These are phyloP conservation scores for Globisporangium viniferum DNA, from an alignment of 352 stramenopile genomes.

Conservation along the genomic window DNA sequence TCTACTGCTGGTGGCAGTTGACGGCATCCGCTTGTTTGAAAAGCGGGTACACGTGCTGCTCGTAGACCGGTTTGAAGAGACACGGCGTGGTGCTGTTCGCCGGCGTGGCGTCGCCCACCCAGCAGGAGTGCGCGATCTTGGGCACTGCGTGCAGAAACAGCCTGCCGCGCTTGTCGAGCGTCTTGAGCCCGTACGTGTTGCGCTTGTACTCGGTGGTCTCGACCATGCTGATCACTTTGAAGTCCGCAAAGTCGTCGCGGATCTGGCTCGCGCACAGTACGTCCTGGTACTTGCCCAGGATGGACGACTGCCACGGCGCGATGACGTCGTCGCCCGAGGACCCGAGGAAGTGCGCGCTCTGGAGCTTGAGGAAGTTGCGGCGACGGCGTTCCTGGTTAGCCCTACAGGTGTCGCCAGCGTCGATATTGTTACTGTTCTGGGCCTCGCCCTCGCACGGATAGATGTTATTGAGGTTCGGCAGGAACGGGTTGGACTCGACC, in stretches of 20 bases:
- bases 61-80: conserved; percentile 10
- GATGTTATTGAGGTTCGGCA: conserved; percentile 38
- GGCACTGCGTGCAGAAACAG: conserved; percentile 21
- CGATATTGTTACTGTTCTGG: too few species aligned
- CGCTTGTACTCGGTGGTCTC: conserved; percentile 25
- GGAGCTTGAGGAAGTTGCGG: conserved; percentile 40
- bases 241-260: not conserved
- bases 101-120: conserved; percentile 16
- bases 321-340: conserved; percentile 31
- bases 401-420: conserved; percentile 1
- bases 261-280: conserved; percentile 18
- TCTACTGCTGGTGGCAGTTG: too few species aligned
- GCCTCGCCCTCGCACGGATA: conserved; percentile 14
- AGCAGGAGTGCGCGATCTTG: conserved; percentile 28
- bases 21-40: not conserved
- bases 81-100: conserved; percentile 3
- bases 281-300: conserved; percentile 34
- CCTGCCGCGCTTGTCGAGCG: conserved; percentile 23
- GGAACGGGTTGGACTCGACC: conserved; percentile 26
- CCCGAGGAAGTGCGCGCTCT: conserved; percentile 35
- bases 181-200: conserved; percentile 33
- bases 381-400: conserved; percentile 22
- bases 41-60: conserved; percentile 12
- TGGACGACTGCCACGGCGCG: conserved; percentile 35
- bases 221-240: conserved; percentile 25